These are phyloP conservation scores for Neurospora sp. DNA, from an alignment of 495 filamentous ascomycete species.

Conservation along the genomic window DNA sequence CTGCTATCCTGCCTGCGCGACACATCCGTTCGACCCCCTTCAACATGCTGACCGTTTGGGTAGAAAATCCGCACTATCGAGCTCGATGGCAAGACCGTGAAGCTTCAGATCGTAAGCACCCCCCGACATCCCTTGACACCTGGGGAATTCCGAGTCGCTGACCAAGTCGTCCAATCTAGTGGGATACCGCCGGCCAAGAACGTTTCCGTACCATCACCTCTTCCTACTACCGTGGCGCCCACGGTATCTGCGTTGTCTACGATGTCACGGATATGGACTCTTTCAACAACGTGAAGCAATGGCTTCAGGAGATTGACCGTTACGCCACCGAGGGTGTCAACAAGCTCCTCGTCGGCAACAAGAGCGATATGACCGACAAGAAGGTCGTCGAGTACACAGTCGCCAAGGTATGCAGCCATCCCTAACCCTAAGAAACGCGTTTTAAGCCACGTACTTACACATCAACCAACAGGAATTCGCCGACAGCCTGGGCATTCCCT, in stretches of 20 bases:
- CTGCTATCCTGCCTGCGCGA: not conserved
- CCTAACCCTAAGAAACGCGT: not conserved
- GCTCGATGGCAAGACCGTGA: conserved; percentile 98
- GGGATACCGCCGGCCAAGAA: conserved; percentile 98
- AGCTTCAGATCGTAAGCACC: conserved; percentile 87
- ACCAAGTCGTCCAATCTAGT: conserved; percentile 44
- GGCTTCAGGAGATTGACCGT: conserved; percentile 98
- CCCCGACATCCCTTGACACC: not conserved
- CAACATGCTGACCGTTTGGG: conserved; percentile 17
- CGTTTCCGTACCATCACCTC: conserved; percentile 99
- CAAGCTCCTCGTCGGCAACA: conserved; percentile 98
- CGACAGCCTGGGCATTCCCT: conserved; percentile 96
- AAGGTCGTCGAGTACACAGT: conserved; percentile 99
- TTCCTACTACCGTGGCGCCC: conserved; percentile 96
- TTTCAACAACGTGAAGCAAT: conserved; percentile 99
- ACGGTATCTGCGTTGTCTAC: conserved; percentile 99
- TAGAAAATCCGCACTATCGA: conserved; percentile 99
- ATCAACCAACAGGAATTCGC: conserved; percentile 70
- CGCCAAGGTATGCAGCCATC: conserved; percentile 64
- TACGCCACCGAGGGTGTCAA: conserved; percentile 99
- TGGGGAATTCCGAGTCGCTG: conserved; percentile 1
- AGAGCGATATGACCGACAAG: conserved; percentile 99
- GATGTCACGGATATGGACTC: conserved; percentile 99
- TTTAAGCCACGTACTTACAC: conserved; percentile 5
- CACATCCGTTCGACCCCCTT: not conserved